Percentiles rank a stretch among this genome's conserved stretches.
These are phyloP conservation scores for Arachis stenosperma DNA, from an alignment of 306 rosid species.

Conservation along the genomic window DNA sequence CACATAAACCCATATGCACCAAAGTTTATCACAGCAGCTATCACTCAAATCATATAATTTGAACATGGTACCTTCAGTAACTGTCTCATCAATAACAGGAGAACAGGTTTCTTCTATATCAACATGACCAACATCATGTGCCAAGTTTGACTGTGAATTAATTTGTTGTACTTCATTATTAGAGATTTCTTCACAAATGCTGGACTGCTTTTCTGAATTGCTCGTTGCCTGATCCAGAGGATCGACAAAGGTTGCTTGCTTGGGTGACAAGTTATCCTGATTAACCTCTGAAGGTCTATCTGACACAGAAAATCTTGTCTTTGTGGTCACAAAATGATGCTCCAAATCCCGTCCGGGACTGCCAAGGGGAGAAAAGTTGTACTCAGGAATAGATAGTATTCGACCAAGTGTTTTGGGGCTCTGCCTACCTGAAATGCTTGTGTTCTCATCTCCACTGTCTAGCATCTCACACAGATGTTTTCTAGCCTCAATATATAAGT, in stretches of 20 bases:
- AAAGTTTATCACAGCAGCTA: conserved; percentile 1
- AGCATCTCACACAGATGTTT: conserved; percentile 86
- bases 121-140: conserved; percentile 40
- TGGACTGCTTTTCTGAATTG: conserved; percentile 43
- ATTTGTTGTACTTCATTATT: conserved; percentile 45
- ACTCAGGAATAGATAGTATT: conserved; percentile 84
- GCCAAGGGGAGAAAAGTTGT: conserved; percentile 66
- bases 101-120: conserved; percentile 40
- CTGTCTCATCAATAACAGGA: conserved; percentile 46
- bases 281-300: conserved; percentile 49
- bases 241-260: conserved; percentile 42
- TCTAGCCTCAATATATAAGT: conserved; percentile 79
- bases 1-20: background rate
- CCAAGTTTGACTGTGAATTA: conserved; percentile 37
- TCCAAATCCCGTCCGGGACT: conserved; percentile 80
- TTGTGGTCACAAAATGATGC: conserved; percentile 54
- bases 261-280: conserved; percentile 51
- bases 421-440: conserved; percentile 53
- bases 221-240: conserved; percentile 50
- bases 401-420: conserved; percentile 77
- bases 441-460: conserved; percentile 65
- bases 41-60: conserved; percentile 25
- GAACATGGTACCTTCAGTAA: conserved; percentile 62
- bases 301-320: conserved; percentile 54
- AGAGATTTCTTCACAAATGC: conserved; percentile 46